A percentile compares a stretch with the other conserved stretches of the same genome.
Evolutionary conservation across 2,329 filamentous ascomycete species (phyloP).

Genomic region (Cladosporium colombiae): DNA sequence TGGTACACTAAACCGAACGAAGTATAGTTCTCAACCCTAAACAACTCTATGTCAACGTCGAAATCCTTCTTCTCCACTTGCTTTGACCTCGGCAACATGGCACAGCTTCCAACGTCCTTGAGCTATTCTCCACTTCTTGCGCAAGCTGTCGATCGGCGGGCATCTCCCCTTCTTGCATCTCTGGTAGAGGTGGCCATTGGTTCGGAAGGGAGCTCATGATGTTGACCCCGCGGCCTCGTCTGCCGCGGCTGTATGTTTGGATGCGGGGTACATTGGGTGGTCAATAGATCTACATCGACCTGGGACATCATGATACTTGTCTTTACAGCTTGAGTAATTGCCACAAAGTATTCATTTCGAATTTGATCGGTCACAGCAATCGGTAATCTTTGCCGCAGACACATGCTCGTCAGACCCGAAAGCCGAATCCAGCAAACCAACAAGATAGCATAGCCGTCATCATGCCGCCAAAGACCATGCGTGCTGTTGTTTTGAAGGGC

Average conservation of each 20-base stretch:
- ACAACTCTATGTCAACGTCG: neutral
- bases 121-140: neutral
- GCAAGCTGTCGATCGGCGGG: neutral
- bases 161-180: neutral
- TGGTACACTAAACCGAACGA: neutral
- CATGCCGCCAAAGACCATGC: conserved; percentile 63
- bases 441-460: neutral
- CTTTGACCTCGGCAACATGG: neutral
- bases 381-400: neutral
- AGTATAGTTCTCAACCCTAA: neutral
- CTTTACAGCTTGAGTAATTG: neutral
- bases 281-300: neutral
- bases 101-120: neutral
- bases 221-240: neutral
- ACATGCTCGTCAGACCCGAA: neutral
- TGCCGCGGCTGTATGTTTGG: conserved; percentile 5
- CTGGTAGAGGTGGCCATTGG: neutral
- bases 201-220: neutral
- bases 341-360: neutral
- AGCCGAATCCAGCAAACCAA: neutral
- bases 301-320: neutral
- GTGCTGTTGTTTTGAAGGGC: conserved; percentile 84
- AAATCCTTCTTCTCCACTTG: neutral
- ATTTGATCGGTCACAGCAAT: neutral
- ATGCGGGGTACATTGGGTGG: neutral